A percentile compares a stretch with the other conserved stretches of the same genome.
These are phyloP conservation scores for Sporisorium exsertum DNA, from an alignment of 1,284 basidiomycete species.

Conservation along the genomic window DNA sequence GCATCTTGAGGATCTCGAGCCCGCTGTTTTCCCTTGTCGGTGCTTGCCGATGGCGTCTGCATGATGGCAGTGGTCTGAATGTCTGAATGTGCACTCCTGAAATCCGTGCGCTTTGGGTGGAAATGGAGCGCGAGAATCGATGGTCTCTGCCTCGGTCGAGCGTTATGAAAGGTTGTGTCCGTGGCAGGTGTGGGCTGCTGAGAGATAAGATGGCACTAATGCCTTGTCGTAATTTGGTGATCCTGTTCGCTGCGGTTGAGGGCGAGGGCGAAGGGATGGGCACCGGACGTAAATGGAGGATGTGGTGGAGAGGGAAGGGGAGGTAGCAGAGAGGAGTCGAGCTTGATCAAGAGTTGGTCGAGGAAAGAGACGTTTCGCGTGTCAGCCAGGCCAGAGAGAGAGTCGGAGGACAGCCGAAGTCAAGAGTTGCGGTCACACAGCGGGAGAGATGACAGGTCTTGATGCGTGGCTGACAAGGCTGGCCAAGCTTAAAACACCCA, in stretches of 20 bases:
- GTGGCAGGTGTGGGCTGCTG: neutral
- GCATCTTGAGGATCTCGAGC: conserved; percentile 11
- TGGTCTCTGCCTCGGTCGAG: neutral
- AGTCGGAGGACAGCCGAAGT: neutral
- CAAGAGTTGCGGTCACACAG: neutral
- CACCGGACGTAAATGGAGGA: neutral
- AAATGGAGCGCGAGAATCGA: neutral
- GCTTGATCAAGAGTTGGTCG: too few relatives aligned
- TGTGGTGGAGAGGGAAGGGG: neutral
- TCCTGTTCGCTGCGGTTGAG: neutral
- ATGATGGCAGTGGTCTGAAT: neutral
- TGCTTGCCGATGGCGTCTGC: conserved; percentile 2
- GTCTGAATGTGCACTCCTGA: neutral
- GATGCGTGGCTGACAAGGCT: conserved; percentile 9
- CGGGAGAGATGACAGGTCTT: too few relatives aligned
- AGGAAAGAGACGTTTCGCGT: neutral
- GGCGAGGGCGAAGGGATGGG: neutral
- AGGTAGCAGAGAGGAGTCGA: too few relatives aligned
- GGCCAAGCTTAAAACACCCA: too few relatives aligned
- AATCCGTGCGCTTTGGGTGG: neutral
- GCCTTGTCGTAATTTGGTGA: neutral
- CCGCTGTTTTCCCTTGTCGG: conserved; percentile 32
- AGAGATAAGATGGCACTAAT: too few relatives aligned
- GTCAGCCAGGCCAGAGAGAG: neutral
- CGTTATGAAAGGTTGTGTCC: neutral